Base-by-base conservation (phyloP, 2,329 filamentous ascomycete species). In the Thermochaetoides dissita region DNA sequence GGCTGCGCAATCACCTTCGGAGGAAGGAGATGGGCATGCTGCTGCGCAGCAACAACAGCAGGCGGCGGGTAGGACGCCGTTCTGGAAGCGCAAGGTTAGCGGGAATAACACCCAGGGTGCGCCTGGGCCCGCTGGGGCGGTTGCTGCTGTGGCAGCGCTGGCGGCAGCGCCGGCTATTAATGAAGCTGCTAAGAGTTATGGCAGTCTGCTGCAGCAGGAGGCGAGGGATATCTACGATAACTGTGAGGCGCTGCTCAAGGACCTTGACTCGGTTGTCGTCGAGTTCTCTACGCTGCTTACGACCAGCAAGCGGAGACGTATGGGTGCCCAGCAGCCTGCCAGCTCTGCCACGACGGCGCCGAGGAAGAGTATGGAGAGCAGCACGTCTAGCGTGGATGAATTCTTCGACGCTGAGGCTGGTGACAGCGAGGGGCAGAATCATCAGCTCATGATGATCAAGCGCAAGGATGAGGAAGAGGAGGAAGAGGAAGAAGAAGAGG, bases 81-180 rank as follows among this genome's bases (percentile, higher is more conserved):
- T 98, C 56, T 98, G 91, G 91, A 94, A 87, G 60, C 78, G 89
- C 38, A 95, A 94, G 62, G 68, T 80, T 1, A 88, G 79, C 53
- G 65, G 39, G 17, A 24, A 24, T 24, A 24, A 24, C 17, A 24
- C 17, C 17, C 17, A 24, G 17, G 17, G 17, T 24, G 17, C 17
- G 17, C 17, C 17, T 24, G 17, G 17, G 17, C 3, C 17, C 17
- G 51, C 60, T 2, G 54, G 62, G 2, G 60, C 66, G 0, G 59
- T 63, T 2, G 50, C 68, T 30, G 63, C 66, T 9, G 63, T 68
- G 2, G 62, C 70, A 0, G 57, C 63, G 7, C 63, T 67, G 0
- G 50, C 46, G 2, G 59, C 59, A n/a, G 59, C 54, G 28, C 51
- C 59, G 6, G 51, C 60, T 0, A 53, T 39, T 10, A 24, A 24